Conservation (phyloP, 352 stramenopile genomes). For the Phytopythium vexans region DNA sequence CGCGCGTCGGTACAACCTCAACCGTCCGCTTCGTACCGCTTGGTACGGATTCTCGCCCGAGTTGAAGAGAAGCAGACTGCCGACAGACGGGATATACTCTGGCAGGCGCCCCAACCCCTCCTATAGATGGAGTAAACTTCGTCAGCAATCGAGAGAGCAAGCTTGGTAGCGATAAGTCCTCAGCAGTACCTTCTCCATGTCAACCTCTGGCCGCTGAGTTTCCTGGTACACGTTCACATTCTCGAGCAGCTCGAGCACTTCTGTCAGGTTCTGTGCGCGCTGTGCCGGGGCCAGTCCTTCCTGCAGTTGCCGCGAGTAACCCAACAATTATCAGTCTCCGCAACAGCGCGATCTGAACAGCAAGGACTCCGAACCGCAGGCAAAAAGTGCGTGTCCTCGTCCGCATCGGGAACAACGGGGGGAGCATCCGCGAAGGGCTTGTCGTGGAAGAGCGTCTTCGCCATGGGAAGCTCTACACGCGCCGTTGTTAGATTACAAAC, state of each 20-base stretch:
- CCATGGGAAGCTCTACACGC: conserved; percentile 35
- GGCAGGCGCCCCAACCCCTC: conserved; percentile 75
- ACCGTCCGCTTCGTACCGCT: conserved; percentile 34
- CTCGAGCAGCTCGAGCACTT: conserved; percentile 82
- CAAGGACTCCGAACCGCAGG: conserved; percentile 32
- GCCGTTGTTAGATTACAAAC: not conserved
- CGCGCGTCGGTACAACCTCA: not conserved
- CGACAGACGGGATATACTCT: conserved; percentile 80
- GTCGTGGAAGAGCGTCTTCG: conserved; percentile 81
- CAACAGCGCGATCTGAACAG: not conserved
- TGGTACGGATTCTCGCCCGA: conserved; percentile 87
- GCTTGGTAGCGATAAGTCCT: not conserved
- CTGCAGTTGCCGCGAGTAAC: conserved; percentile 8
- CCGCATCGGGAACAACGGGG: conserved; percentile 57
- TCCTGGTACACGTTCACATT: conserved; percentile 79
- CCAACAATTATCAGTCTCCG: not conserved
- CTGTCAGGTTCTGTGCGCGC: conserved; percentile 72
- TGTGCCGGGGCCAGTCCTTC: conserved; percentile 69
- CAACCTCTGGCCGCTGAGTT: conserved; percentile 65
- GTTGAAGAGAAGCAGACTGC: conserved; percentile 85
- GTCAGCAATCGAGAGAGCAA: not conserved
- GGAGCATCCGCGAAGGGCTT: conserved; percentile 80
- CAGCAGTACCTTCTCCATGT: conserved; percentile 64
- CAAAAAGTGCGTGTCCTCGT: conserved; percentile 82
- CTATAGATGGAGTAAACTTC: conserved; percentile 8